Base-by-base conservation (phyloP, 1,284 basidiomycete genomes). In the Albatrellus sp. region DNA sequence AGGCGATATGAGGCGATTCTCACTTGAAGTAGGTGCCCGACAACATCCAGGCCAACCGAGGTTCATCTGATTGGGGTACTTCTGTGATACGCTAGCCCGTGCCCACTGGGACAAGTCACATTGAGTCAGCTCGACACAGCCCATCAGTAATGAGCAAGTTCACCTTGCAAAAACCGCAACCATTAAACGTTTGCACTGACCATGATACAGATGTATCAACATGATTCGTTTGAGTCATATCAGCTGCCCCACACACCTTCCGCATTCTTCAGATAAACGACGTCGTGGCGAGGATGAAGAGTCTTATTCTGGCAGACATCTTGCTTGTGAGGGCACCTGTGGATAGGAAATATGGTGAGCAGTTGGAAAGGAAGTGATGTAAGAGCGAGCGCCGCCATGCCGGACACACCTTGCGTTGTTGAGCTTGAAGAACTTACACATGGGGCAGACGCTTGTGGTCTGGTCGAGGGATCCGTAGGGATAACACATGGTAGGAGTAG, bases 151-250 rank as follows among this genome's bases (percentile, higher is more conserved):
- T 48, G 52, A 48, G 42, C 46, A 52, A 58, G 34, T 13, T 35
- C 46, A 85, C 85, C 75, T 86, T 88, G 78, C 84, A 88, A 61
- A 74, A 88, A 14, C 84, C 85, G 60, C 84, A 89, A 35, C 84
- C 84, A 54, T 82, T 87, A 67, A 88, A 88, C 31, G 73, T 75
- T 57, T 79, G 75, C 50, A 87, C 83, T 87, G 60, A 45, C 49
- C 48, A 36, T 44, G 17, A 52, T 50, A 50, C 31, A 42, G 40
- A 40, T 32, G 41, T 40, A 40, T 48, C 39, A 49, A 52, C 46
- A 46, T 46, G 40, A 40, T 43, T 8, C 40, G 40, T 40, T 10
- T 46, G 42, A 42, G 47, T 36, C 46, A 44, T 41, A 55, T 48
- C 51, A 44, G 45, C 24, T 24, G 39, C 28, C 39, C 13, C 48